Base-by-base conservation (phyloP, 2,329 filamentous ascomycete species). In the Chaetomiaceae sp. region DNA sequence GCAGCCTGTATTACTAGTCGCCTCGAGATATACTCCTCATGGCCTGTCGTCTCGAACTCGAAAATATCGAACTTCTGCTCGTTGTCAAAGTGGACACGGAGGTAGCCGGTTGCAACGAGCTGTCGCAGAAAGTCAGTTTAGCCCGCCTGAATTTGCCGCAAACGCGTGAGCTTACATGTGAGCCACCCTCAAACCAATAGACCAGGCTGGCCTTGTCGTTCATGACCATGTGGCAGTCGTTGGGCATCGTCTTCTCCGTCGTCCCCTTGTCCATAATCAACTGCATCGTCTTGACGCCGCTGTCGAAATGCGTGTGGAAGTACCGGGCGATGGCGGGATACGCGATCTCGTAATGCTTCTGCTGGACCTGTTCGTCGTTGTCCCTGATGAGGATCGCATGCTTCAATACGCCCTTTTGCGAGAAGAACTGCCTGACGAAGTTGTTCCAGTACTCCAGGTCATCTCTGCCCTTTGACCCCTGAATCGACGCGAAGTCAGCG, bases 221-320 rank as follows among this genome's bases (percentile, higher is more conserved):
- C 62, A 89, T 87, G 20, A 96, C 85, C 61, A 85, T 85, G 63
- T 88, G 84, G 42, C 82, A 83, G 44, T 85, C 83, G 53, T 80
- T 81, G 1, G 79, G 75, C 33, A 88, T 68, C 9, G 76, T 71
- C 47, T 75, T 76, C 59, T 86, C 82, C 0, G 71, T 71, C 1
- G 73, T 76, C 2, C 76, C 76, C 64, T 83, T 85, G 62, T 95
- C 91, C 63, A 95, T 80, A 20, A 91, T 83, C 66, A 97, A 80
- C 68, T 96, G 90, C 63, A 97, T 89, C 51, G 85, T 89, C 62
- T 82, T 87, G 51, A 96, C 85, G 6, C 91, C 91, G 56, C 89
- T 92, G 53, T 87, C 85, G 67, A 94, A 96, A 64, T 95, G 87
- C 0, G 89, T 91, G 63, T 88, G 84, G 68, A 96, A 96, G 69